phyloP scores from a whole-genome alignment of 2,329 filamentous ascomycete species.

The Exophiala xenobiotica region DNA sequence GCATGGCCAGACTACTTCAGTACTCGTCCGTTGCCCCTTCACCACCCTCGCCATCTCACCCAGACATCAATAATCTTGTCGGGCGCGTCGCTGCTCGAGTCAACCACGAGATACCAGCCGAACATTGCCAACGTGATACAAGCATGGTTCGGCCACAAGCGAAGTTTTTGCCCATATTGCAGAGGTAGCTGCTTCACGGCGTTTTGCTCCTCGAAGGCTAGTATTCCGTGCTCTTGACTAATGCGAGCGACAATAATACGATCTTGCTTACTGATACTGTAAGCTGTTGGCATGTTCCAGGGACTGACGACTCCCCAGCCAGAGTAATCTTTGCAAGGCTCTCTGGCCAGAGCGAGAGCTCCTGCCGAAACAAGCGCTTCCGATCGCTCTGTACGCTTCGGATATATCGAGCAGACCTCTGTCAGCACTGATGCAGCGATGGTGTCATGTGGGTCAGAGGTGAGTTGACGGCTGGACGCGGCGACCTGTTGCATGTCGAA shows the following conservation, averaged over 20 bases:
- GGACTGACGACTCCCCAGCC: slow-evolving; percentile 69
- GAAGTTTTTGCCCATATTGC: slow-evolving; percentile 63
- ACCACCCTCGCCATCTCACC: slow-evolving; percentile 71
- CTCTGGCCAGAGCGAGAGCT: slow-evolving; percentile 67
- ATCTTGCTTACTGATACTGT: slow-evolving; percentile 42
- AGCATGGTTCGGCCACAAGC: slow-evolving; percentile 77
- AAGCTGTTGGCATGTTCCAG: slow-evolving; percentile 48
- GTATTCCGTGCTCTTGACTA: slow-evolving; percentile 75
- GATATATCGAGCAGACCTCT: slow-evolving; percentile 70
- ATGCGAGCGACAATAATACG: slow-evolving; percentile 70
- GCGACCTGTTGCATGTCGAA: slow-evolving; percentile 78
- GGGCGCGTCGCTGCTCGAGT: slow-evolving; percentile 54
- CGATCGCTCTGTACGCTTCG: slow-evolving; percentile 47
- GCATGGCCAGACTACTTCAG: no score
- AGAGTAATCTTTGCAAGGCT: slow-evolving; percentile 68
- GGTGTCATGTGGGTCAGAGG: slow-evolving; percentile 43
- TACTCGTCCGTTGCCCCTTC: slow-evolving; percentile 21
- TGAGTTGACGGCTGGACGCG: slow-evolving; percentile 59
- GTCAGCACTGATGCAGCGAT: slow-evolving; percentile 69
- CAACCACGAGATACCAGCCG: slow-evolving; percentile 72
- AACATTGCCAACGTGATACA: slow-evolving; percentile 73
- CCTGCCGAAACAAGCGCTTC: slow-evolving; percentile 72
- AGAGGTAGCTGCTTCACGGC: slow-evolving; percentile 47
- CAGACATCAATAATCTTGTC: slow-evolving; percentile 72
- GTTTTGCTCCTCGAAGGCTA: slow-evolving; percentile 56